Base-by-base conservation (phyloP, 352 stramenopile genomes). In the Pythium vanterpoolii region DNA sequence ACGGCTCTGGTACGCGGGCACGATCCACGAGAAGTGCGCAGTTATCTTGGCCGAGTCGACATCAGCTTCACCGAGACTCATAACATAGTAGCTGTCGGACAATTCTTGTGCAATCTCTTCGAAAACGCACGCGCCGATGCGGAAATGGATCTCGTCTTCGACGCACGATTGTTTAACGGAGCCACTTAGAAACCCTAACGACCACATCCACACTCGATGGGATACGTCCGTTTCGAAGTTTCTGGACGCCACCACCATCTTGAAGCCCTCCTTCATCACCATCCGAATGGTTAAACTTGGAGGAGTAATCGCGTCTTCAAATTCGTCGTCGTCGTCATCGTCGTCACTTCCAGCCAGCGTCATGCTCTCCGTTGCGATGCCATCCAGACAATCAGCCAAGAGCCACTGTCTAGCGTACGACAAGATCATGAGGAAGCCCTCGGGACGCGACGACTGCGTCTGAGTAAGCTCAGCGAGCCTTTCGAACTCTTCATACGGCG, bases 321-420 rank as follows among this genome's bases (percentile, higher is more conserved):
- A 95, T 45, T 90, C 82, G 48, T 95, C 85, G 45, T 95, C 85
- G 23, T 90, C 81, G 31, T 88, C 77, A 34, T 77, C 67, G 23
- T 86, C 75, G 30, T 72, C 71, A 11, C 62, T 47, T 5, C 38
- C 36, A 10, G 18, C 33, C 4, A 52, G 23, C 6, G 55, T 63
- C 21, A 33, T 55, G 21, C 36, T 58, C 52, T 74, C 60, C 0
- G 53, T 62, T 0, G 55, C 72, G 3, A 90, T 73, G 10, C 72
- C 74, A 66, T 92, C 82, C 28, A 91, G 49, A 43, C 83, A 91
- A 48, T 95, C 86, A 1, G 86, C 74, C 34, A 94, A 49, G 1
- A 95, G 46, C 86, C 86, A 95, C 52, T 94, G 84, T 53, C 90
- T 93, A 30, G 86, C 84, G 51, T 95, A 95, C 27, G 84, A 77